Conservation (phyloP, 257 asterid genomes). For the Nicotiana tomentosiformis region DNA sequence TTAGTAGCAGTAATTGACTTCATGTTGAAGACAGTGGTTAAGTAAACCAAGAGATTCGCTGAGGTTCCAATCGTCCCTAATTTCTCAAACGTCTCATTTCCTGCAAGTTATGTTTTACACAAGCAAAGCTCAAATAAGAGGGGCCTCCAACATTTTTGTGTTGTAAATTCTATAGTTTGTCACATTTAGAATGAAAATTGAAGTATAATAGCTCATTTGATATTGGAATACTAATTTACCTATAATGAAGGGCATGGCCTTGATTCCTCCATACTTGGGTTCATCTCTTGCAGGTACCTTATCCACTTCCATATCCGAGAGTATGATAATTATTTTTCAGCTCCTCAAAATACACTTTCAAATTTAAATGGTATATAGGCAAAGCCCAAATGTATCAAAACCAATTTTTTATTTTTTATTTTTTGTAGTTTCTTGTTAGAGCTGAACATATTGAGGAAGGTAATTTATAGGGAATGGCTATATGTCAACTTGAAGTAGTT, state of each 20-base stretch:
- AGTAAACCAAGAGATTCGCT: constrained; percentile 25
- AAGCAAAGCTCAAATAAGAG: background rate
- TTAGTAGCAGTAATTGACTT: constrained; percentile 21
- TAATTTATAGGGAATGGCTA: background rate
- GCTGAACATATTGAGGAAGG: background rate
- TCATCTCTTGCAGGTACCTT: background rate
- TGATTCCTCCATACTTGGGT: constrained; percentile 23
- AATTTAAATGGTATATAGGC: background rate
- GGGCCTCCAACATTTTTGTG: background rate
- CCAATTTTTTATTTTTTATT: background rate
- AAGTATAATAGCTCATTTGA: background rate
- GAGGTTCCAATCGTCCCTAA: constrained; percentile 33
- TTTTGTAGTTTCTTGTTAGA: background rate
- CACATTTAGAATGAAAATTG: background rate
- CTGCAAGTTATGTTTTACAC: constrained; percentile 7
- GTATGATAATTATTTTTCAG: background rate
- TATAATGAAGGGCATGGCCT: constrained; percentile 31
- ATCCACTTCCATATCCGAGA: background rate
- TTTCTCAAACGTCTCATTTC: constrained; percentile 36
- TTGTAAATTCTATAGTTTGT: background rate
- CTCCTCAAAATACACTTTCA: background rate
- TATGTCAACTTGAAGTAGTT: background rate
- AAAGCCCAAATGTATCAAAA: background rate
- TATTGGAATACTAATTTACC: constrained; percentile 3
- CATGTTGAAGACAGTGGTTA: constrained; percentile 31